phyloP scores from a whole-genome alignment of 2,329 filamentous ascomycete genomes.

The Hysterium pulicare region DNA sequence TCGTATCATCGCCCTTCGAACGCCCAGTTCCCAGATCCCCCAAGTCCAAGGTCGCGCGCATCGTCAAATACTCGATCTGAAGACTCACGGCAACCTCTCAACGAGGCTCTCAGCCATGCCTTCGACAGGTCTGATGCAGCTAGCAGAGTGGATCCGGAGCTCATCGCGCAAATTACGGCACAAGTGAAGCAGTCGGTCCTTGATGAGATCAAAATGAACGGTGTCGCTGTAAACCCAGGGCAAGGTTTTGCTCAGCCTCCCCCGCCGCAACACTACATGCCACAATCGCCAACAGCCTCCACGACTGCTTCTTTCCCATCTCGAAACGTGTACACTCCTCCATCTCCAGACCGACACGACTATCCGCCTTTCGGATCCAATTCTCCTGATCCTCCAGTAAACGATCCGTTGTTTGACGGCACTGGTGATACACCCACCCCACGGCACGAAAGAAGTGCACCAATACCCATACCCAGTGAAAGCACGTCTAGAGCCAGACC shows the following conservation, averaged over 20 bases:
- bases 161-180: constrained; percentile 61
- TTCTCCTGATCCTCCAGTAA: constrained; percentile 34
- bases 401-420: constrained; percentile 30
- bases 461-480: constrained; percentile 23
- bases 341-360: constrained; percentile 46
- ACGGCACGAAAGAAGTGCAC: constrained; percentile 21
- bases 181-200: constrained; percentile 49
- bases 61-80: constrained; percentile 33
- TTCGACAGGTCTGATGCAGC: constrained; percentile 51
- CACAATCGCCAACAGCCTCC: constrained; percentile 44
- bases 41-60: constrained; percentile 23
- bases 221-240: constrained; percentile 24
- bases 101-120: constrained; percentile 56
- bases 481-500: constrained; percentile 22
- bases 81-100: constrained; percentile 45
- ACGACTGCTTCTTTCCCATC: constrained; percentile 48
- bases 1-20: constrained; percentile 25
- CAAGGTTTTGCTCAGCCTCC: constrained; percentile 28
- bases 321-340: constrained; percentile 53
- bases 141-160: constrained; percentile 55
- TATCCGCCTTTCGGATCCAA: constrained; percentile 26
- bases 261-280: constrained; percentile 29
- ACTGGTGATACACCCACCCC: constrained; percentile 27
- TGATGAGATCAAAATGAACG: constrained; percentile 46
- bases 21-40: constrained; percentile 20